Evolutionary conservation across 768 basidiomycete genomes (phyloP).

Genomic region (Mycena pura): DNA sequence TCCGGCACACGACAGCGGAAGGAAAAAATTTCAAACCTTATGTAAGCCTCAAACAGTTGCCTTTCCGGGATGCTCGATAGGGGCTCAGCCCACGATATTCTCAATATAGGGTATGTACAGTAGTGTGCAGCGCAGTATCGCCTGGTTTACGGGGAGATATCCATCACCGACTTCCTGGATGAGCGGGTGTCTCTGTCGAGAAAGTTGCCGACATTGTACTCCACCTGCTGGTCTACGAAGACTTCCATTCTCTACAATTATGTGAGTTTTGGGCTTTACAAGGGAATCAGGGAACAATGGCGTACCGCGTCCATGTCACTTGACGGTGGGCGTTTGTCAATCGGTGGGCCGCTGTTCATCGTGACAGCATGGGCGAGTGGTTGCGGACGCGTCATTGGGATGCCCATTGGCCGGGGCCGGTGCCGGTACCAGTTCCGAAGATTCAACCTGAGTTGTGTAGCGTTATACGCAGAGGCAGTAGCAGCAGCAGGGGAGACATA

Average conservation of each 20-base stretch:
- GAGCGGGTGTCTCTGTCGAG: not conserved
- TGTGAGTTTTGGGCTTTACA: not conserved
- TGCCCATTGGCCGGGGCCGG: conserved; percentile 8
- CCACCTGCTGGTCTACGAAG: conserved; percentile 21
- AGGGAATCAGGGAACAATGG: not conserved
- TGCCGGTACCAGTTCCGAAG: conserved; percentile 20
- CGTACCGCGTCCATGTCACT: not conserved
- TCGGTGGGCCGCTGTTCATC: not conserved
- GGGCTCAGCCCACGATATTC: too few relatives aligned
- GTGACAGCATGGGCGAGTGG: not conserved
- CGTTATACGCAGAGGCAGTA: too few relatives aligned
- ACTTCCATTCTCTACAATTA: conserved; percentile 15
- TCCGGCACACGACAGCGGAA: too few relatives aligned
- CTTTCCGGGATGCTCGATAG: too few relatives aligned
- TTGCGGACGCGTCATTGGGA: conserved; percentile 6
- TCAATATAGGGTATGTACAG: too few relatives aligned
- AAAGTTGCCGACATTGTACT: conserved; percentile 14
- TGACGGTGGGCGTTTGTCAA: too few relatives aligned
- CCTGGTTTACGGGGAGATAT: too few relatives aligned
- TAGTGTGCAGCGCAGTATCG: too few relatives aligned
- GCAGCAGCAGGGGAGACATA: not conserved
- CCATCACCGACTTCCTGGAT: not conserved
- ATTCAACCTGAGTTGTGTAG: conserved; percentile 5
- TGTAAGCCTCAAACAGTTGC: too few relatives aligned
- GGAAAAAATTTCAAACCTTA: not conserved